Percentiles rank a stretch among this genome's conserved stretches.
Conservation (phyloP, 208 protist genomes). For the Trichomonas tenax region DNA sequence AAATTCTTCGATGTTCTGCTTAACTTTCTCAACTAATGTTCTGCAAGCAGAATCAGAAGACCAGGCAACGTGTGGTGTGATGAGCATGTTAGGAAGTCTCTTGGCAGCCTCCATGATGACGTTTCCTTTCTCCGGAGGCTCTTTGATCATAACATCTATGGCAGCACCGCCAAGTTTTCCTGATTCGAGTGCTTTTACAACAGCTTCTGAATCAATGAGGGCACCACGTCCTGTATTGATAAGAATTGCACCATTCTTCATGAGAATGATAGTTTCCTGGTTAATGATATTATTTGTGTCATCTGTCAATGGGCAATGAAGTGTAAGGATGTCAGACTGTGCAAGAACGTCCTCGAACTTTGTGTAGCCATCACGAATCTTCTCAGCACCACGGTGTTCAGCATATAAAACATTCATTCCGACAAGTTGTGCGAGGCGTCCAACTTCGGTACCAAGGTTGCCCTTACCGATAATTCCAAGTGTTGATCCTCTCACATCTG, state of each 20-base stretch:
- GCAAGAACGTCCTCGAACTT: constrained; percentile 22
- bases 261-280: not conserved
- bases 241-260: constrained; percentile 31
- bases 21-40: not conserved
- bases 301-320: constrained; percentile 25
- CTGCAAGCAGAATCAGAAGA: not conserved
- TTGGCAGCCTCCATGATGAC: not conserved
- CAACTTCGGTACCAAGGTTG: not conserved
- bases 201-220: constrained; percentile 25
- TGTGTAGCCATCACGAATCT: constrained; percentile 30
- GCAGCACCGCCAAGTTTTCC: constrained; percentile 26
- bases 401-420: not conserved
- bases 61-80: constrained; percentile 26
- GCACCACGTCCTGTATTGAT: constrained; percentile 35
- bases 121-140: constrained; percentile 23
- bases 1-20: not conserved
- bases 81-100: constrained; percentile 7
- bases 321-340: constrained; percentile 29
- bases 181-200: constrained; percentile 19
- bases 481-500: not conserved
- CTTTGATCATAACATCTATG: constrained; percentile 32
- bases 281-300: constrained; percentile 29
- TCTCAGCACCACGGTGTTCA: not conserved
- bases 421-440: not conserved
- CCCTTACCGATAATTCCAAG: not conserved